These are phyloP conservation scores for thale cress (Arabidopsis thaliana) DNA, from an alignment of 345 rosid genomes.

Conservation along the genomic window DNA sequence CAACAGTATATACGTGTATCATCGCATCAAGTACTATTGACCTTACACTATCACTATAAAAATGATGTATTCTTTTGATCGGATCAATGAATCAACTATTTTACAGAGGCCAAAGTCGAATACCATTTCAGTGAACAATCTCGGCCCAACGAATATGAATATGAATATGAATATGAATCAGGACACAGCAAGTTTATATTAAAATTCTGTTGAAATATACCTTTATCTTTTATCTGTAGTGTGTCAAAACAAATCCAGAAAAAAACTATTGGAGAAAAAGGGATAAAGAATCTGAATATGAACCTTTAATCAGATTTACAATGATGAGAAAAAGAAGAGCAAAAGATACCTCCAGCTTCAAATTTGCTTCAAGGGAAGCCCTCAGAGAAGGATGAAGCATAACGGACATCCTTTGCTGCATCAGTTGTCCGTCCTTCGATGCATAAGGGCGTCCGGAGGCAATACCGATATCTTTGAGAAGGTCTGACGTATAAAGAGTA, in stretches of 20 bases:
- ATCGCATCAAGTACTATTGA: constrained; percentile 14
- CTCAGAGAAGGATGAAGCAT: constrained; percentile 34
- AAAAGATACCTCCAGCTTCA: constrained; percentile 44
- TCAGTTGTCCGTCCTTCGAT: constrained; percentile 16
- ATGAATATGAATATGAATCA: constrained; percentile 1
- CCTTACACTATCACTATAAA: constrained; percentile 22
- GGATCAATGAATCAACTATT: constrained; percentile 23
- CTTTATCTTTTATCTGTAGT: constrained; percentile 39
- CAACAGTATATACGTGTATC: constrained; percentile 36
- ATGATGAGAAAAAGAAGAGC: constrained; percentile 35
- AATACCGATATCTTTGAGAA: constrained; percentile 41
- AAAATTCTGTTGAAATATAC: constrained; percentile 29
- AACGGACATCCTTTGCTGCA: constrained; percentile 16
- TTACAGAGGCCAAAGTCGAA: not conserved
- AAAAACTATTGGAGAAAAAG: constrained; percentile 35
- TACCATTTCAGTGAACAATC: constrained; percentile 7
- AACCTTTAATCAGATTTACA: constrained; percentile 43
- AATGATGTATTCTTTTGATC: constrained; percentile 35
- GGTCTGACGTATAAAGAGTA: constrained; percentile 40
- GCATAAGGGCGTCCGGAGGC: constrained; percentile 32
- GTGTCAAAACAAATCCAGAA: constrained; percentile 39
- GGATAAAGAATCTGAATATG: constrained; percentile 40
- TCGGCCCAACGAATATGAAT: constrained; percentile 14
- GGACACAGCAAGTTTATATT: constrained; percentile 3
- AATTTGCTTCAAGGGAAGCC: constrained; percentile 36